Evolutionary conservation across 2,329 filamentous ascomycete genomes (phyloP), one percentile per base, ranked within the genome.

Genomic region (Penicillium sp.): DNA sequence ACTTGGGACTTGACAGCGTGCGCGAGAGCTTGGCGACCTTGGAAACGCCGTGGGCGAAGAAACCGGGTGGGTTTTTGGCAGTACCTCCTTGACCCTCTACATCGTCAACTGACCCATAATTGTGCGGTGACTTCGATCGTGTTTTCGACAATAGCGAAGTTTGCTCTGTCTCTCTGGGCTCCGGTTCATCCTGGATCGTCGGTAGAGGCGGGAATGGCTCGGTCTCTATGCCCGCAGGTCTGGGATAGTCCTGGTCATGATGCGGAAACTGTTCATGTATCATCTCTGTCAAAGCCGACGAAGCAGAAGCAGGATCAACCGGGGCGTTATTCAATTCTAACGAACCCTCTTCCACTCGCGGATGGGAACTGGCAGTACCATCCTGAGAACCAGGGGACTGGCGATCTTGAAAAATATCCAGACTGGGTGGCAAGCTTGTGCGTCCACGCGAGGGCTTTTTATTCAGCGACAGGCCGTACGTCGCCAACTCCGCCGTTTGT

Each of bases 401-500:
- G 17, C 44, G 48, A 23, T 41, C 39, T 25, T 43, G 48, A 32
- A 60, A 62, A 20, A 63, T 50, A 44, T 62, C 56, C 27, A 61
- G 44, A 16, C 52, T 50, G 7, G 47, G 51, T 1, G 59, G 57
- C 9, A 60, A 42, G 37, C 55, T 52, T 15, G 48, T 52, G 9
- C 50, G 44, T 22, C 56, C 50, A n/a, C 48, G 50, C 16, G 52
- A 52, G 18, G 56, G 52, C 13, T 45, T 48, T 30, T 49, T 52
- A 42, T 59, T 59, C 27, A 61, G 38, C 26, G 82, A 82, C 17
- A 95, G 74, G 33, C 86, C 81, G 59, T 89, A 87, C 12, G 79
- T 86, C 29, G 88, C 88, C 39, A 95, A 73, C 64, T 94, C 86
- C 35, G 87, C 85, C 2, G 88, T 93, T 58, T 92, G 83, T 64